Evolutionary conservation across 2,329 filamentous ascomycete species (phyloP), one percentile per base, ranked within the genome.

Genomic region (Acrocalymma vagum): DNA sequence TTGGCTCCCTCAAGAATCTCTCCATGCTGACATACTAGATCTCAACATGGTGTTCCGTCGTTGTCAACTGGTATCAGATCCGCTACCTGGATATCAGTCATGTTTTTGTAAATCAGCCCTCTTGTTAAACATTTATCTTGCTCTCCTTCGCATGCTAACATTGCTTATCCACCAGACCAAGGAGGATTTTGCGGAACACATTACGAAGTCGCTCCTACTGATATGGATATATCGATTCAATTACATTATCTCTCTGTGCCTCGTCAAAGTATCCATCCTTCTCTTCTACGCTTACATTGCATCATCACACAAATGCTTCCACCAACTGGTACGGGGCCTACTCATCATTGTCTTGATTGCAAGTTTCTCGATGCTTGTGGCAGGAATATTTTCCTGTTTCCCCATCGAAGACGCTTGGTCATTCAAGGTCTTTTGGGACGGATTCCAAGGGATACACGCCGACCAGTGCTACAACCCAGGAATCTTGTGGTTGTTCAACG

Each of bases 401-500:
- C 62, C 59, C 1, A 43, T 62, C 3, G 43, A 47, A 3, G 58
- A 67, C 17, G 55, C 60, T 2, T 67, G 61, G 56, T 55, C 51
- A 1, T 51, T 47, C 9, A 27, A 53, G 5, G 49, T 61, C 2
- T 63, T 64, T 37, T 44, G 47, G 18, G 20, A 39, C 9, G 43
- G 49, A 1, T 36, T 62, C 29, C 22, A 38, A 1, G 52, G 55
- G 13, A 57, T 50, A 2, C 35, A 35, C 16, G 31, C 51, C 8
- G 38, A 20, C 1, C 44, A 62, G 14, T 66, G 63, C 36, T 57
- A 61, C 36, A 46, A 64, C 28, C 59, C 60, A 9, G 46, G 29
- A 2, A 48, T 50, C 2, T 50, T 66, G 13, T 69, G 62, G 56
- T 48, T 58, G 15, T 52, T 51, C 40, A 77, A 72, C 3, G 76